Evolutionary conservation across 768 basidiomycete genomes (phyloP).

Genomic region (Dacryopinax primogenitus): DNA sequence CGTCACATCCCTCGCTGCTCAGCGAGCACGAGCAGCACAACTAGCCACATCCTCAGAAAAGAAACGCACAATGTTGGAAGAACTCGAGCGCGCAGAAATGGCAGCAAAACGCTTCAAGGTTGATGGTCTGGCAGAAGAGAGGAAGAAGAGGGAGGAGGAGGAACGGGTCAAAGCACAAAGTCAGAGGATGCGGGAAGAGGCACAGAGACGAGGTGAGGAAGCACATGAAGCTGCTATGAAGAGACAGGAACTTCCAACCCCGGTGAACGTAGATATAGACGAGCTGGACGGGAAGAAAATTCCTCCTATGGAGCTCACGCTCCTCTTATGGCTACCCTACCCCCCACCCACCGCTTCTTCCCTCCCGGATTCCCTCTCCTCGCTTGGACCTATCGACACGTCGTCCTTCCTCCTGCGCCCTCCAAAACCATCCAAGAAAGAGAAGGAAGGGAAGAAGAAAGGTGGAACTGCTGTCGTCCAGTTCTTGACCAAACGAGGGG

Average conservation of each 20-base stretch:
- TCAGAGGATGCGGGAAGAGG: slow-evolving; percentile 29
- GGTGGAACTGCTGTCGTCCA: slow-evolving; percentile 59
- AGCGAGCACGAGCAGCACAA: slow-evolving; percentile 55
- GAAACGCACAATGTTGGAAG: slow-evolving; percentile 58
- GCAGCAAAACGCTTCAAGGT: slow-evolving; percentile 58
- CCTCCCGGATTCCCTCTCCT: slow-evolving; percentile 27
- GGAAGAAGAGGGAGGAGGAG: slow-evolving; percentile 45
- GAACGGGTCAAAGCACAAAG: slow-evolving; percentile 69
- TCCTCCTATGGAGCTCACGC: slow-evolving; percentile 9
- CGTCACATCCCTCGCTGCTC: slow-evolving; percentile 62
- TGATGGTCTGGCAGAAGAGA: slow-evolving; percentile 46
- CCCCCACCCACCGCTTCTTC: neutral
- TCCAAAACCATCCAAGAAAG: slow-evolving; percentile 36
- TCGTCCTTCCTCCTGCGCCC: slow-evolving; percentile 50
- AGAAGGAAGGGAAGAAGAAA: slow-evolving; percentile 51
- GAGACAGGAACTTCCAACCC: too few species aligned
- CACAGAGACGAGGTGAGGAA: neutral
- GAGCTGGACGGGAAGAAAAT: slow-evolving; percentile 32
- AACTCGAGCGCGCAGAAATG: slow-evolving; percentile 65
- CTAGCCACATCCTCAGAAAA: slow-evolving; percentile 59
- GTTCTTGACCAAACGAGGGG: slow-evolving; percentile 61
- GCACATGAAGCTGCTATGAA: neutral
- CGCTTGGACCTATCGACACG: slow-evolving; percentile 52
- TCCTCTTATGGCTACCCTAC: slow-evolving; percentile 3
- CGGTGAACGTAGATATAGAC: too few species aligned